Evolutionary conservation across 2,329 filamentous ascomycete species (phyloP), one percentile per base, ranked within the genome.

Genomic region (Penicillium sp.): DNA sequence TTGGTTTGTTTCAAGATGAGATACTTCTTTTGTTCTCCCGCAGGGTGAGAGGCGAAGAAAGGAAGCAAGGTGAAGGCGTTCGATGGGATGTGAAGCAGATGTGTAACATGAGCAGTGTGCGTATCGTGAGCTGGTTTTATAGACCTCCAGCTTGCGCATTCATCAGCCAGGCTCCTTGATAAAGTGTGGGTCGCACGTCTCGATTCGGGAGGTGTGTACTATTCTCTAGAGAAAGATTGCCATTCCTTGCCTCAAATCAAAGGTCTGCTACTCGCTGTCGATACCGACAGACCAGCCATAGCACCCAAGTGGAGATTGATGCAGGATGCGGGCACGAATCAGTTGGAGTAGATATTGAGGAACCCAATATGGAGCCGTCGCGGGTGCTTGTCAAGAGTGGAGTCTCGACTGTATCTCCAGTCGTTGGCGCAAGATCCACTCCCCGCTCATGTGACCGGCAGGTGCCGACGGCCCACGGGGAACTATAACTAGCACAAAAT

Each of bases 391-490:
- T 13, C n/a, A 22, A 25, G n/a, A 38, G 35, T 52, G 30, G 30
- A 37, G 28, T 38, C 19, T 4, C 14, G n/a, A 51, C 49, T 14
- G 8, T 37, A 13, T 35, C 30, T 49, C 22, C 26, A 28, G 19
- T 2, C 48, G n/a, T 52, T 52, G 48, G 33, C 8, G 28, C 3
- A n/a, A 35, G n/a, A 3, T 52, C 35, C 28, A 38, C 49, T 38
- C 30, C 49, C 49, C 49, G 49, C 49, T 52, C 49, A 52, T 52
- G 49, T 52, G 49, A 52, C 49, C 49, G 49, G 49, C 30, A 6
- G 10, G 19, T 52, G 49, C 49, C 49, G 49, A 52, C 49, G 49
- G 49, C 7, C 30, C 30, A n/a, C 49, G 49, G 30, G 8, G 49
- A 35, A 38, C 30, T 52, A 52, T 26, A 52, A 37, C n/a, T 52